These are phyloP conservation scores for Plasmodium billcollinsi DNA, from an alignment of 169 alveolate species.

Conservation along the genomic window DNA sequence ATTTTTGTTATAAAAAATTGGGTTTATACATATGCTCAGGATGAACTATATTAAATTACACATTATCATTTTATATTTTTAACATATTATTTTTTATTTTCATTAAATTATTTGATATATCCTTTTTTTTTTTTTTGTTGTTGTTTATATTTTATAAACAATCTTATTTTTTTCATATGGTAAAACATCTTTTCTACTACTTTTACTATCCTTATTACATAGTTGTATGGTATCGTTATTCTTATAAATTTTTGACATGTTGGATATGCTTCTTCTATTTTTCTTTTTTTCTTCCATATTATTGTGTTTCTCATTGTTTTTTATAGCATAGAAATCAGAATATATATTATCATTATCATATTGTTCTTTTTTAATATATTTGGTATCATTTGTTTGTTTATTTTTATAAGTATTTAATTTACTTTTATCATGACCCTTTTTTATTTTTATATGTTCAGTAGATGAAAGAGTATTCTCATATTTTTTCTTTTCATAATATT, in stretches of 20 bases:
- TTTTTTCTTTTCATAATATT: background rate
- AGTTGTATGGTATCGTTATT: background rate
- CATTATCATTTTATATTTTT: no score
- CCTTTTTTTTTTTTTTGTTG: no score
- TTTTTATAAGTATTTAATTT: background rate
- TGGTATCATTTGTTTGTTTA: background rate
- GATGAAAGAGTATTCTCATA: background rate
- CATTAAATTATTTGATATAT: no score
- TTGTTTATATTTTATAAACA: background rate
- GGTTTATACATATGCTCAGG: no score
- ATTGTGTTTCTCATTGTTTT: background rate
- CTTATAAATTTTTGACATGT: background rate
- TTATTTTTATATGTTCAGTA: background rate
- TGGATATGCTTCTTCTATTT: constrained; percentile 1
- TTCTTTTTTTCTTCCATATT: background rate
- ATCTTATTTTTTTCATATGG: background rate
- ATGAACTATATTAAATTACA: no score
- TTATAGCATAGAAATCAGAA: background rate
- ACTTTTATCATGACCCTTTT: background rate
- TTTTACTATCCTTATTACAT: background rate
- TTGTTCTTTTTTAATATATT: background rate
- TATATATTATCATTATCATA: background rate
- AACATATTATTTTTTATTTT: no score
- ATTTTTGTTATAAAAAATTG: no score
- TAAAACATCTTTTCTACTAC: background rate